phyloP scores from a whole-genome alignment of 148 eudicot species.

The Dianthus caryophyllus region DNA sequence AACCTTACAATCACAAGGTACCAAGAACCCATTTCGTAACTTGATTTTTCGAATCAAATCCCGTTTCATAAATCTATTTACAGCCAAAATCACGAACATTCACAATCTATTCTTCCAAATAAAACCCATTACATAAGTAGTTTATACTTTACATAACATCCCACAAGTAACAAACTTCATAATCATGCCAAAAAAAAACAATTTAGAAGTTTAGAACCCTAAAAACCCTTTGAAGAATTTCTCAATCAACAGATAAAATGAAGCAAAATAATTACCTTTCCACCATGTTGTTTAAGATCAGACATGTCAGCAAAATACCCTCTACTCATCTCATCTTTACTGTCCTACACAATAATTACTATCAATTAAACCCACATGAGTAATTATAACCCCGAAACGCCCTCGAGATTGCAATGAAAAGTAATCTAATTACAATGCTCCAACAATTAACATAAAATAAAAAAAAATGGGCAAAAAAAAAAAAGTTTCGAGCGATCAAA shows the following conservation, averaged over 20 bases:
- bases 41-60: no score
- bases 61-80: background rate
- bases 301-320: slow-evolving; percentile 91
- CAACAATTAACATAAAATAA: no score
- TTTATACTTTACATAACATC: background rate
- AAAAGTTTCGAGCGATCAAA: background rate
- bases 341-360: slow-evolving; percentile 53
- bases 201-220: no score
- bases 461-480: no score
- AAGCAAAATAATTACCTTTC: slow-evolving; percentile 61
- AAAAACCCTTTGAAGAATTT: no score
- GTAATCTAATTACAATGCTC: slow-evolving; percentile 2
- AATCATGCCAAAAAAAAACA: background rate
- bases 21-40: no score
- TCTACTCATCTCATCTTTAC: slow-evolving; percentile 95
- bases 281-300: slow-evolving; percentile 80
- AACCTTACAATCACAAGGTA: no score
- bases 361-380: background rate
- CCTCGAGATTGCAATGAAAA: slow-evolving; percentile 6
- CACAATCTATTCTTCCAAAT: no score
- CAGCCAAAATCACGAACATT: slow-evolving; percentile 4
- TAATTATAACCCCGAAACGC: no score
- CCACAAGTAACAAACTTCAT: background rate
- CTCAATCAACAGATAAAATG: background rate
- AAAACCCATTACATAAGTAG: no score